Evolutionary conservation across 2,329 filamentous ascomycete genomes (phyloP), one percentile per base, ranked within the genome.

Genomic region (Trichoderma atrobrunneum): DNA sequence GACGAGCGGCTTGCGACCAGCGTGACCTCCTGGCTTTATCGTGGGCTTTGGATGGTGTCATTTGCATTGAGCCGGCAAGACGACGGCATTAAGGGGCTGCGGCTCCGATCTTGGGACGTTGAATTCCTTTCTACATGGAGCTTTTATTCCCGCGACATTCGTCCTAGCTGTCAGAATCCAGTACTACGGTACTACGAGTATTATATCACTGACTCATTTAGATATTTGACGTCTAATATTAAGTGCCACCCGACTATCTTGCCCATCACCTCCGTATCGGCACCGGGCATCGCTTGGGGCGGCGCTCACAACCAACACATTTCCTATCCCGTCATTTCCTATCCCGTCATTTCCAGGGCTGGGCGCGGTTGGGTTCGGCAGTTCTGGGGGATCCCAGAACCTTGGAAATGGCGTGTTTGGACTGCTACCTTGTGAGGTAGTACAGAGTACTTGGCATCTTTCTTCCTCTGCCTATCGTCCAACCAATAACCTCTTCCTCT

Each of bases 41-140:
- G 39, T 32, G 56, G 28, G 28, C 26, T 39, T 7, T 11, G 28
- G 28, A 39, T 68, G 66, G 66, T 60, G 66, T 11, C 66, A 69
- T 69, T 51, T 21, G 54, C 56, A 24, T 43, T 69, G 66, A 43
- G 36, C 66, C 54, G 34, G 66, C n/a, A 61, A 36, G 54, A 69
- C 26, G 34, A 57, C 66, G 66, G 66, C 66, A 69, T 69, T 69
- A 69, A 69, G 66, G 56, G 32, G 26, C 28, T 69, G 66, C 66
- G 56, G 66, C 54, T 60, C 66, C 66, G 66, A 60, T n/a, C 26
- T 61, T 39, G 36, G 26, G 21, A 51, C 10, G 18, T 6, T 39
- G 4, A 39, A 18, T 39, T 39, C 3, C 39, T 51, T 14, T 51
- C 26, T 51, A 24, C 21, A 34, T 16, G 6, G 2, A 36, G 34